Evolutionary conservation across 2,329 filamentous ascomycete genomes (phyloP).

Genomic region (Rhynchosporium graminicola): DNA sequence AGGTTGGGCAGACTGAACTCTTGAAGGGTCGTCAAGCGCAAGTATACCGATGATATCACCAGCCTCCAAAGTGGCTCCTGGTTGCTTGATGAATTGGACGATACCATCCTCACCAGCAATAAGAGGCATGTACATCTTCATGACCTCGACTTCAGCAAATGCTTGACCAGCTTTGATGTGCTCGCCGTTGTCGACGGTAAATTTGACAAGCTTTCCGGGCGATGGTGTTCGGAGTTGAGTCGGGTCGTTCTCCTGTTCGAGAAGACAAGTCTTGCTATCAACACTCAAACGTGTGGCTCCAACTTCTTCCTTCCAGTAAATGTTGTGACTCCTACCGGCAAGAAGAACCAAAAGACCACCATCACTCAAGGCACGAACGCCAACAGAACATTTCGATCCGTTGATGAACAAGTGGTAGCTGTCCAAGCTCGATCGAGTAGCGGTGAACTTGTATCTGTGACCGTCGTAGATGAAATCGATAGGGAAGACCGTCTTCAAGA

Average conservation of each 20-base stretch:
- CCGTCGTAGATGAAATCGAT: constrained; percentile 99
- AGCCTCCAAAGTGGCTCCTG: constrained; percentile 94
- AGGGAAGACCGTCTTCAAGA: constrained; percentile 95
- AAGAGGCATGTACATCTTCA: constrained; percentile 99
- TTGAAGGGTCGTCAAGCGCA: constrained; percentile 89
- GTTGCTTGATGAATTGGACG: constrained; percentile 98
- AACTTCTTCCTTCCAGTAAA: constrained; percentile 99
- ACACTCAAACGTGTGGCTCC: constrained; percentile 94
- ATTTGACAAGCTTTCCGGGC: constrained; percentile 97
- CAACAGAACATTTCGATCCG: constrained; percentile 92
- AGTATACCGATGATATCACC: constrained; percentile 98
- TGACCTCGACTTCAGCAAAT: constrained; percentile 97
- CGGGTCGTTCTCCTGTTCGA: constrained; percentile 98
- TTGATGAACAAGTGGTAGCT: constrained; percentile 99
- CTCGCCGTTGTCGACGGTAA: constrained; percentile 90
- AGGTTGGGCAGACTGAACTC: constrained; percentile 93
- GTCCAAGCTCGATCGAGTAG: constrained; percentile 85
- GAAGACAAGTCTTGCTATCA: constrained; percentile 94
- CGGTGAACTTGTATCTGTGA: constrained; percentile 95
- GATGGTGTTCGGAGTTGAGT: constrained; percentile 94
- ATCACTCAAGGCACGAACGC: constrained; percentile 88
- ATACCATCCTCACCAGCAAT: constrained; percentile 93
- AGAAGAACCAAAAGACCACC: constrained; percentile 91
- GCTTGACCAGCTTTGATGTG: constrained; percentile 91
- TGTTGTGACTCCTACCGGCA: constrained; percentile 90